A percentile compares a stretch with the other conserved stretches of the same genome.
These are phyloP conservation scores for Phyllosticta paracitricarpa DNA, from an alignment of 2,329 filamentous ascomycete genomes.

Conservation along the genomic window DNA sequence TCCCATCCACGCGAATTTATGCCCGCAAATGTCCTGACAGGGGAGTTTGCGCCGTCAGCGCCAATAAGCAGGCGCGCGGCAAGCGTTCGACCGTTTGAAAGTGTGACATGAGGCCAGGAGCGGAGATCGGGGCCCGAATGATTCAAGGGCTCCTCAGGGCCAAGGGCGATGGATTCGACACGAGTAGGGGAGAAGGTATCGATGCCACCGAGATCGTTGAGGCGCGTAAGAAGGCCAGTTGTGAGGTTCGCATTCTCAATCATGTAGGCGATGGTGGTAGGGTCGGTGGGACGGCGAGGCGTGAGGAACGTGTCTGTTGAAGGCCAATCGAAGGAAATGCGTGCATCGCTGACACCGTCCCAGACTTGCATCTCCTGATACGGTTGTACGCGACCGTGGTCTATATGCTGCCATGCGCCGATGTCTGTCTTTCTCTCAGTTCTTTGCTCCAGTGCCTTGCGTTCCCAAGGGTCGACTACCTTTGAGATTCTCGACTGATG, in stretches of 20 bases:
- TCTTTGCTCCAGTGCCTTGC: not conserved
- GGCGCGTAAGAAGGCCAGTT: slow-evolving; percentile 60
- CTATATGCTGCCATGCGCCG: slow-evolving; percentile 74
- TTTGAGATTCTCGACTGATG: slow-evolving; percentile 73
- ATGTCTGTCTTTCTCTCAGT: slow-evolving; percentile 42
- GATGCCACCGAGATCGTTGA: slow-evolving; percentile 58
- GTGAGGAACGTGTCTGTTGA: slow-evolving; percentile 32
- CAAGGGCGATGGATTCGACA: slow-evolving; percentile 71
- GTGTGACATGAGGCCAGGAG: slow-evolving; percentile 75
- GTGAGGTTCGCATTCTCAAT: slow-evolving; percentile 88
- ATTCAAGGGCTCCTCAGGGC: slow-evolving; percentile 49
- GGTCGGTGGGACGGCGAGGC: slow-evolving; percentile 31
- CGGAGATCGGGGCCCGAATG: slow-evolving; percentile 55
- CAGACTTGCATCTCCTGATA: slow-evolving; percentile 98
- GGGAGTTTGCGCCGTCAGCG: slow-evolving; percentile 90
- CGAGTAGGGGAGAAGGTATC: slow-evolving; percentile 66
- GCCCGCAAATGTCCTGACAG: slow-evolving; percentile 78
- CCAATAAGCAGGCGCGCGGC: slow-evolving; percentile 80
- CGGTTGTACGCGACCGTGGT: slow-evolving; percentile 63
- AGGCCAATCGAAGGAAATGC: slow-evolving; percentile 79
- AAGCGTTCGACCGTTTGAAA: slow-evolving; percentile 58
- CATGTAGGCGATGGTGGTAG: slow-evolving; percentile 80
- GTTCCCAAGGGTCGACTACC: slow-evolving; percentile 16
- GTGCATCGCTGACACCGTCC: slow-evolving; percentile 82
- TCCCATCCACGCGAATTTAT: slow-evolving; percentile 88